These are phyloP conservation scores for Cordyceps militaris DNA, from an alignment of 2,329 filamentous ascomycete species.

Conservation along the genomic window DNA sequence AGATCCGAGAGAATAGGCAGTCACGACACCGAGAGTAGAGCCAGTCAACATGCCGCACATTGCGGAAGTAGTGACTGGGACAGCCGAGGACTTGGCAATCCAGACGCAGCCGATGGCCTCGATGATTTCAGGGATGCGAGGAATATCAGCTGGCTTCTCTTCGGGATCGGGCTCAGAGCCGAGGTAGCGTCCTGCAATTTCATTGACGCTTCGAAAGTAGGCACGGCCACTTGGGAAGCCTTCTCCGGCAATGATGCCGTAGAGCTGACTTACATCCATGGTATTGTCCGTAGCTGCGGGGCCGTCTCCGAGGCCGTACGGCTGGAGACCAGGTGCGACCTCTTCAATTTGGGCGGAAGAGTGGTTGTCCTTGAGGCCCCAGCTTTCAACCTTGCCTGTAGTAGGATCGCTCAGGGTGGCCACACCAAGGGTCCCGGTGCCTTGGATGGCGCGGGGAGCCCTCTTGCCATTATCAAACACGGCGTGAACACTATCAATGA, in stretches of 20 bases:
- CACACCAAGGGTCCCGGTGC: conserved; percentile 67
- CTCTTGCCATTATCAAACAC: conserved; percentile 68
- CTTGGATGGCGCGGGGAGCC: conserved; percentile 73
- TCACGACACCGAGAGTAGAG: conserved; percentile 75
- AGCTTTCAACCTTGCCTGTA: conserved; percentile 68
- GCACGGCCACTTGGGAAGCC: conserved; percentile 75
- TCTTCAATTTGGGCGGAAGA: conserved; percentile 73
- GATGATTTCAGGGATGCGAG: conserved; percentile 60
- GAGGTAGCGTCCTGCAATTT: conserved; percentile 71
- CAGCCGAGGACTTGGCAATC: conserved; percentile 74
- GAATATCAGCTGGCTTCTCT: conserved; percentile 65
- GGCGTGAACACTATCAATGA: conserved; percentile 73
- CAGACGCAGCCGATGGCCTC: conserved; percentile 76
- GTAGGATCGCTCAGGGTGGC: conserved; percentile 78
- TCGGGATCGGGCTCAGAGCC: conserved; percentile 52
- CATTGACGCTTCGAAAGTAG: conserved; percentile 68
- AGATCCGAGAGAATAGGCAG: conserved; percentile 68
- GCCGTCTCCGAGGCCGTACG: conserved; percentile 73
- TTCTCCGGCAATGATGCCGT: conserved; percentile 78
- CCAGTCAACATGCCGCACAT: conserved; percentile 77
- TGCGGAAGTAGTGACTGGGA: conserved; percentile 66
- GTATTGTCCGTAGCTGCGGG: conserved; percentile 74
- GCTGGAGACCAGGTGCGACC: conserved; percentile 62
- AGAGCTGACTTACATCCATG: conserved; percentile 84
- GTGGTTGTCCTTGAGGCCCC: conserved; percentile 72